Evolutionary conservation across 108 stramenopile species (phyloP).

Genomic region (Stephanodiscus triporus): DNA sequence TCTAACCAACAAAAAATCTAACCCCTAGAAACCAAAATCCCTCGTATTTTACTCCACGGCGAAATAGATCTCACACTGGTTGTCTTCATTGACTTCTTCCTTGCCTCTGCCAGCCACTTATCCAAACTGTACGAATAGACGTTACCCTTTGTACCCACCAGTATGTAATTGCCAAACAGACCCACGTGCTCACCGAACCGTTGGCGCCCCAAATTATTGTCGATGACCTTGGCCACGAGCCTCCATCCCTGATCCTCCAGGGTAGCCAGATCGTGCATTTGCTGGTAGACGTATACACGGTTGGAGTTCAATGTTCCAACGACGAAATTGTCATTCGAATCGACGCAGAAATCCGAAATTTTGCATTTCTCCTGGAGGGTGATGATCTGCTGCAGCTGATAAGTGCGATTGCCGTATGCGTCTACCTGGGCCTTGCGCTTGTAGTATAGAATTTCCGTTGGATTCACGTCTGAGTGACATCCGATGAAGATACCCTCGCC

Average conservation of each 20-base stretch:
- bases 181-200: conserved; percentile 33
- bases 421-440: conserved; percentile 15
- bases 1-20: neutral
- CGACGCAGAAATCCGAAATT: conserved; percentile 27
- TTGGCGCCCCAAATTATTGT: conserved; percentile 8
- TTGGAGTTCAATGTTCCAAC: conserved; percentile 33
- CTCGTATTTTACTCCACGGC: neutral
- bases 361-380: conserved; percentile 30
- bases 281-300: conserved; percentile 36
- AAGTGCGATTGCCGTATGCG: conserved; percentile 18
- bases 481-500: conserved; percentile 39
- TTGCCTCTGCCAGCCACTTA: neutral
- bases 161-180: conserved; percentile 16
- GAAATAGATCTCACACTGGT: neutral
- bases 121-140: conserved; percentile 35
- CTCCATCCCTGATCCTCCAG: conserved; percentile 27
- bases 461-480: conserved; percentile 40
- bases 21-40: neutral
- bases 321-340: conserved; percentile 29
- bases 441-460: conserved; percentile 42
- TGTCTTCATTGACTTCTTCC: neutral
- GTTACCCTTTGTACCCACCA: conserved; percentile 28
- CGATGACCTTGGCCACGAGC: conserved; percentile 32
- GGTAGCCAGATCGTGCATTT: conserved; percentile 17
- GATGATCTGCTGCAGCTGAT: conserved; percentile 39